phyloP scores from a whole-genome alignment of 192 early-diverging fungal species.

The Coemansia sp. region DNA sequence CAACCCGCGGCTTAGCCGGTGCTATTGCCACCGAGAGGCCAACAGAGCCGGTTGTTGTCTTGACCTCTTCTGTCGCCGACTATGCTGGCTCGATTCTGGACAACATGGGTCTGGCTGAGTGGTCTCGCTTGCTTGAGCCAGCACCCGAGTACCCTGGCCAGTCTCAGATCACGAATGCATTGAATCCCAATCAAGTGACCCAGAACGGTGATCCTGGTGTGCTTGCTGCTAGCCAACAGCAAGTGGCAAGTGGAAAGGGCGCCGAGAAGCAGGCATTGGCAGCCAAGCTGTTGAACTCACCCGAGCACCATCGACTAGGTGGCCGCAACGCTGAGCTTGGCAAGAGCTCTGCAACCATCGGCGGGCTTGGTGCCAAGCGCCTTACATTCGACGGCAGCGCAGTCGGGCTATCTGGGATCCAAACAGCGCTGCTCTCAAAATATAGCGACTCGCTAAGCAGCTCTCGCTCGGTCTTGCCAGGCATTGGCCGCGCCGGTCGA shows the following conservation, averaged over 20 bases:
- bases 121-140: constrained; percentile 3
- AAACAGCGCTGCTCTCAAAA: constrained; percentile 29
- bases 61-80: constrained; percentile 36
- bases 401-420: constrained; percentile 17
- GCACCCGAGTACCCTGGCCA: not conserved
- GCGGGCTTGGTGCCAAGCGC: not conserved
- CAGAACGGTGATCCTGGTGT: not conserved
- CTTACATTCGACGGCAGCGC: not conserved
- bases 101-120: constrained; percentile 13
- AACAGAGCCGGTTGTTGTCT: not conserved
- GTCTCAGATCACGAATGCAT: not conserved
- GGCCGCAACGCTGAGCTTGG: constrained; percentile 11
- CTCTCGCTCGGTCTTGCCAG: constrained; percentile 26
- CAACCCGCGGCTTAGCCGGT: not conserved
- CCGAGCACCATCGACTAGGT: constrained; percentile 28
- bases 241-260: not conserved
- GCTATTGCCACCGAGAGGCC: not conserved
- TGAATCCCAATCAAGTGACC: not conserved
- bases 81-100: constrained; percentile 32
- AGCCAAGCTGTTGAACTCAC: constrained; percentile 24
- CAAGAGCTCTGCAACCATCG: constrained; percentile 1
- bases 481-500: constrained; percentile 9
- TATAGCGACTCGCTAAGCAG: constrained; percentile 49
- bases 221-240: not conserved
- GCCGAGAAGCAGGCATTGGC: not conserved